Base-by-base conservation (phyloP, 495 filamentous ascomycete species). In the Penicillium herquei region DNA sequence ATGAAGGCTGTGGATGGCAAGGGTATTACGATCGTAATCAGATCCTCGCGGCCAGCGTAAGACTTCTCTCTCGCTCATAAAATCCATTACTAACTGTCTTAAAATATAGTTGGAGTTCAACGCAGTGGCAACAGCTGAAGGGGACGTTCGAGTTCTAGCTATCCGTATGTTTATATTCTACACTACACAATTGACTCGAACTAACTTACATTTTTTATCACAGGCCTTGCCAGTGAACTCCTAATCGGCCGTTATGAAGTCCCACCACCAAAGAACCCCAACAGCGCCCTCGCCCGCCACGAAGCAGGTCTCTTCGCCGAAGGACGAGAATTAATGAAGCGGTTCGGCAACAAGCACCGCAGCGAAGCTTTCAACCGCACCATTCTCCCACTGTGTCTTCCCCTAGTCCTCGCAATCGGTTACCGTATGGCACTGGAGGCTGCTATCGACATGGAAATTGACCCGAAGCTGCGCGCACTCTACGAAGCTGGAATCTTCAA, bases 351-450 rank as follows among this genome's bases (percentile, higher is more conserved):
- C 12, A 41, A 44, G 7, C 62, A 67, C 30, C 46, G 65, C n/a
- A 63, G 69, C 40, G 56, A 58, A 9, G 59, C 64, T 17, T 70
- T 68, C 41, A 75, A 70, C 43, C 41, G 49, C 1, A 32, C 32
- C 18, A 49, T 55, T 4, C 52, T 75, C 14, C 72, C 72, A 2
- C 69, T 50, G 3, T 73, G 64, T 31, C 60, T 59, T 3, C 50
- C 61, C 0, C 54, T 75, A 8, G 52, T 73, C 40, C 43, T 64
- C 34, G 67, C 72, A 2, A 68, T 69, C 6, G 72, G 69, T 1
- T 63, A 70, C n/a, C 68, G 70, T 1, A 73, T 73, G 69, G 70
- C 66, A 0, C 64, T 68, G 21, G 71, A 75, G 50, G 68, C 70
- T 6, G 68, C 72, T n/a, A 37, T 44, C 1, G 61, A 67, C 6